Evolutionary conservation across 2,329 filamentous ascomycete genomes (phyloP).

Genomic region (Alternaria sp.): DNA sequence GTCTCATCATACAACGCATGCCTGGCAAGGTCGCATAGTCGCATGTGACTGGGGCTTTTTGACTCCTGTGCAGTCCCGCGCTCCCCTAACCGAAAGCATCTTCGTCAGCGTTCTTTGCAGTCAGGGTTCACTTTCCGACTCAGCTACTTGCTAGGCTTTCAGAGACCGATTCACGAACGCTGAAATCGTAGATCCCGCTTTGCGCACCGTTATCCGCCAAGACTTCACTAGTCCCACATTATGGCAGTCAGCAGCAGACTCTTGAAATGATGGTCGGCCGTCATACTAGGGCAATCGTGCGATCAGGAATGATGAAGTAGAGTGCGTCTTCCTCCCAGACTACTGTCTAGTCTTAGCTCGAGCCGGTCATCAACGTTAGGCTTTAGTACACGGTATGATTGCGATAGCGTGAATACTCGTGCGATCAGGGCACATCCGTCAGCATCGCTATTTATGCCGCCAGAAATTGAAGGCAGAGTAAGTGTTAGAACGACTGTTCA

Average conservation of each 20-base stretch:
- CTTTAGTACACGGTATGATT: neutral
- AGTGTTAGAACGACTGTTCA: neutral
- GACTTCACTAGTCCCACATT: neutral
- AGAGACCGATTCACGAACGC: neutral
- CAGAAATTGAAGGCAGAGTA: neutral
- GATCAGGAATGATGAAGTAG: neutral
- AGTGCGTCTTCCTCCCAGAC: neutral
- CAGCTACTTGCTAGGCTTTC: neutral
- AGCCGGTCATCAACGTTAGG: neutral
- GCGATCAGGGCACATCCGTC: neutral
- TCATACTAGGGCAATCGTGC: accelerated
- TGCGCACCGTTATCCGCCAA: neutral
- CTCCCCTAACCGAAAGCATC: neutral
- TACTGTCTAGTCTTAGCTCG: accelerated
- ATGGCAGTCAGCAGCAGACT: neutral
- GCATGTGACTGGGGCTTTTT: neutral
- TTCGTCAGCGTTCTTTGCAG: neutral
- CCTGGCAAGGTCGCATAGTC: neutral
- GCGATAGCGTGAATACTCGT: neutral
- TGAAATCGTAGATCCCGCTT: neutral
- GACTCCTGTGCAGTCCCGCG: neutral
- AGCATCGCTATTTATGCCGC: neutral
- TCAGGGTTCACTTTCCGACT: neutral
- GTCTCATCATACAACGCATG: neutral
- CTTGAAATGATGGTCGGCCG: neutral